Evolutionary conservation across 371 early-diverging fungal genomes (phyloP).

Genomic region (Chytridiales sp.): DNA sequence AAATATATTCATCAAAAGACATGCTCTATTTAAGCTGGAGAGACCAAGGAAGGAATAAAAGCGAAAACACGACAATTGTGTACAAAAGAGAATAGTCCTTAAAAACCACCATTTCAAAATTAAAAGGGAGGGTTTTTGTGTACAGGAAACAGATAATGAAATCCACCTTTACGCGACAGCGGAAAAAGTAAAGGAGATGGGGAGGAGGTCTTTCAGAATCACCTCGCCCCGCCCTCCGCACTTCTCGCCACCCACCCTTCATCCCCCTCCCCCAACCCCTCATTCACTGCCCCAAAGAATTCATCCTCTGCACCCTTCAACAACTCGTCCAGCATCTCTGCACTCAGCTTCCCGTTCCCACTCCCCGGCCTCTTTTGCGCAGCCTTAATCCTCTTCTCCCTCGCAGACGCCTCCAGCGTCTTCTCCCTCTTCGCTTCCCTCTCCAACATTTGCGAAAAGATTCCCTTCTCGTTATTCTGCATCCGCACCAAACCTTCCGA

Average conservation of each 20-base stretch:
- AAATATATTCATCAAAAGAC: no score
- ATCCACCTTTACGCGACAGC: no score
- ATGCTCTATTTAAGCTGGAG: no score
- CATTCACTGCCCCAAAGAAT: slow-evolving; percentile 45
- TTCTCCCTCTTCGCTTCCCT: slow-evolving; percentile 61
- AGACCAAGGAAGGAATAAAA: no score
- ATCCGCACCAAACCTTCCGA: slow-evolving; percentile 45
- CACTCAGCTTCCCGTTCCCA: slow-evolving; percentile 33
- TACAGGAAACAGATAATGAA: no score
- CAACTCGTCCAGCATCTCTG: slow-evolving; percentile 41
- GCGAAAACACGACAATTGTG: no score
- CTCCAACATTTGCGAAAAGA: slow-evolving; percentile 59
- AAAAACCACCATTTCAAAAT: no score
- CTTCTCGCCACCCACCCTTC: slow-evolving; percentile 17
- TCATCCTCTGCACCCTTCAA: slow-evolving; percentile 47
- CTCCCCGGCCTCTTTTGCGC: slow-evolving; percentile 51
- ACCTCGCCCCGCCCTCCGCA: no score
- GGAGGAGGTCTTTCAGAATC: no score
- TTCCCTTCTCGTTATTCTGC: slow-evolving; percentile 52
- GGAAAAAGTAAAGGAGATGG: no score
- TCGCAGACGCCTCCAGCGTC: slow-evolving; percentile 49
- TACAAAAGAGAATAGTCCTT: no score
- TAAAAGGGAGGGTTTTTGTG: no score
- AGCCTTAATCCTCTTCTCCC: slow-evolving; percentile 57
- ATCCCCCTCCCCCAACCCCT: slow-evolving; percentile 33